Evolutionary conservation across 2,329 filamentous ascomycete genomes (phyloP).

Genomic region (Venturia asperata): DNA sequence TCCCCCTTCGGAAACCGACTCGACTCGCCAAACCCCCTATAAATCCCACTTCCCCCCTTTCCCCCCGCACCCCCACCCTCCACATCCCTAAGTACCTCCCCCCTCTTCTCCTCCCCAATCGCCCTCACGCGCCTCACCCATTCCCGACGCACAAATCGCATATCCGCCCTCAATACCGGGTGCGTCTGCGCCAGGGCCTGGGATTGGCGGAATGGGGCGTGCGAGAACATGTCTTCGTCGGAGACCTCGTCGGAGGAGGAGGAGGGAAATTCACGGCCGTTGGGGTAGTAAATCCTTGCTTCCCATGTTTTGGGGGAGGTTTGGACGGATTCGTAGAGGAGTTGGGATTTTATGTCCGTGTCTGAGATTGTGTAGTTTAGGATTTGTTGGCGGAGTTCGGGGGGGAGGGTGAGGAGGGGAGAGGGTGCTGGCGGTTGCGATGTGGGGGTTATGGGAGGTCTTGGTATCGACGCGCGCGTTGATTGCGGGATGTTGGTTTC

Average conservation of each 20-base stretch:
- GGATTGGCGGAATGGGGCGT: neutral
- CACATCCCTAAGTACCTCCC: neutral
- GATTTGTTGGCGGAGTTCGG: slow-evolving; percentile 9
- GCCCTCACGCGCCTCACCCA: slow-evolving; percentile 7
- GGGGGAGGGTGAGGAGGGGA: neutral
- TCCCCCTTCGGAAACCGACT: neutral
- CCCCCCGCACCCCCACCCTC: neutral
- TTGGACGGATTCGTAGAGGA: slow-evolving; percentile 1
- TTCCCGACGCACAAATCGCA: neutral
- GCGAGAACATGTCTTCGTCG: slow-evolving; percentile 1
- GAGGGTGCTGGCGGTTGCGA: neutral
- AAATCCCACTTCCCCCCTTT: neutral
- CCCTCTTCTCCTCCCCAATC: slow-evolving; percentile 12
- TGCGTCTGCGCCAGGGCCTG: neutral
- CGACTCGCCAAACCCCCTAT: slow-evolving; percentile 5
- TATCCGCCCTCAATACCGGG: neutral
- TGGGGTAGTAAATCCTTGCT: neutral
- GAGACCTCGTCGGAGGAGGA: too few relatives aligned
- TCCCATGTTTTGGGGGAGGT: neutral
- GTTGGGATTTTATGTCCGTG: neutral
- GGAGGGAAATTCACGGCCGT: slow-evolving; percentile 5
- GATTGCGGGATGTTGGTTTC: neutral
- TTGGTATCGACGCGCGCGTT: neutral
- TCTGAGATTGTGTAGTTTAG: neutral
- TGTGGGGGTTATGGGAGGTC: neutral